These are phyloP conservation scores for Shiraia sp. DNA, from an alignment of 2,329 filamentous ascomycete species.

Conservation along the genomic window DNA sequence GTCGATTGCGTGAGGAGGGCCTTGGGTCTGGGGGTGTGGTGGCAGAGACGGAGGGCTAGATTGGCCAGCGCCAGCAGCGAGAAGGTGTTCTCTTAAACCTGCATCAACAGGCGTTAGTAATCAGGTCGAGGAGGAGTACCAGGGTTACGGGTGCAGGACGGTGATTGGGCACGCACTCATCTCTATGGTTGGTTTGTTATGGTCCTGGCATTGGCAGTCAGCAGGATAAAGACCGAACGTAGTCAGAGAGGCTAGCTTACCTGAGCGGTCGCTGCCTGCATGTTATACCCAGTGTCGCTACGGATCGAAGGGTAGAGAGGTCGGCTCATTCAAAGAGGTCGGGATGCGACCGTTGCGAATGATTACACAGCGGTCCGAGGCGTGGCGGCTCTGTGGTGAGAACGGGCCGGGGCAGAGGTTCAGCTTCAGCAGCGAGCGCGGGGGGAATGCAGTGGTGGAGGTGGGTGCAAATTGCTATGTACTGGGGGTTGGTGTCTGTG, in stretches of 20 bases:
- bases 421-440: too few species aligned
- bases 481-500: not conserved
- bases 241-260: conserved; percentile 51
- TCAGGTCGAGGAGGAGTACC: conserved; percentile 3
- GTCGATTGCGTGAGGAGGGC: conserved; percentile 59
- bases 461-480: not conserved
- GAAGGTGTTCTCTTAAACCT: conserved; percentile 67
- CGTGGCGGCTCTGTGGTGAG: conserved; percentile 6
- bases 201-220: conserved; percentile 36
- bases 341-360: conserved; percentile 2
- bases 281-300: conserved; percentile 35
- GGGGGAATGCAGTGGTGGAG: not conserved
- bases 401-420: too few species aligned
- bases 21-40: conserved; percentile 44
- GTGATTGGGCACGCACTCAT: conserved; percentile 44
- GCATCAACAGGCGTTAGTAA: conserved; percentile 38
- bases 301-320: conserved; percentile 40
- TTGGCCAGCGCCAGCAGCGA: conserved; percentile 56
- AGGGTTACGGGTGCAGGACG: conserved; percentile 4
- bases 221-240: conserved; percentile 17
- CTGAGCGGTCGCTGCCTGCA: conserved; percentile 54
- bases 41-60: conserved; percentile 39
- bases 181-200: conserved; percentile 45
- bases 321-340: conserved; percentile 24
- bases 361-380: conserved; percentile 11